phyloP scores from a whole-genome alignment of 768 basidiomycete genomes.

The Calocera cornea region DNA sequence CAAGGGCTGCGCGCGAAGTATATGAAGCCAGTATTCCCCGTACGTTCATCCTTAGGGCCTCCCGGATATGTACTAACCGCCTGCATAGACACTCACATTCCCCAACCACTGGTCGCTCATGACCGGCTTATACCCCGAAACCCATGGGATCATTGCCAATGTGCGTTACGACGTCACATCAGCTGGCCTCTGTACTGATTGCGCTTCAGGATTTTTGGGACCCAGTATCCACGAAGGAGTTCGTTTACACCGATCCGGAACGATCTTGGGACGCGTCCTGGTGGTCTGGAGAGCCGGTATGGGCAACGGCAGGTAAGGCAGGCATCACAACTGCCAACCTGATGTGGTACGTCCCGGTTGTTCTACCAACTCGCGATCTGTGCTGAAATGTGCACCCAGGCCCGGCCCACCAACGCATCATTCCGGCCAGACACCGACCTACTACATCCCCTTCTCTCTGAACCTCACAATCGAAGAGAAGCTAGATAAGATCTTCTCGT shows the following conservation, averaged over 20 bases:
- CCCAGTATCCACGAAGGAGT: conserved; percentile 44
- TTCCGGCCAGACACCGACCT: conserved; percentile 52
- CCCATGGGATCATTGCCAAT: conserved; percentile 84
- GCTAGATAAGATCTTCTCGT: conserved; percentile 60
- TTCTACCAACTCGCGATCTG: neutral
- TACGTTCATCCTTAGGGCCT: conserved; percentile 26
- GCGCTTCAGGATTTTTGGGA: conserved; percentile 73
- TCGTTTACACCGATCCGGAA: conserved; percentile 53
- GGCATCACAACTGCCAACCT: conserved; percentile 68
- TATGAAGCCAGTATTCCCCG: conserved; percentile 79
- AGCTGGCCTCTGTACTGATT: neutral
- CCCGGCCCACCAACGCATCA: conserved; percentile 66
- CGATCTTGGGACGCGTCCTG: conserved; percentile 55
- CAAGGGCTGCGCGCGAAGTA: conserved; percentile 77
- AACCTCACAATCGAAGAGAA: conserved; percentile 53
- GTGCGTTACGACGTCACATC: conserved; percentile 29
- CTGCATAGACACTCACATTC: conserved; percentile 64
- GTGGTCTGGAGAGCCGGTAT: conserved; percentile 90
- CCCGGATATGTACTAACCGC: conserved; percentile 9
- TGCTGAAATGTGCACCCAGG: conserved; percentile 31
- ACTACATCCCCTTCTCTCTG: conserved; percentile 69
- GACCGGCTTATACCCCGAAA: conserved; percentile 82
- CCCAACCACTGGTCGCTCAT: conserved; percentile 88
- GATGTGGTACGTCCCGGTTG: conserved; percentile 58
- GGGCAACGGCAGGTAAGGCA: conserved; percentile 71